phyloP scores from a whole-genome alignment of 805 yeast genomes.

The Dipodascus albidus region DNA sequence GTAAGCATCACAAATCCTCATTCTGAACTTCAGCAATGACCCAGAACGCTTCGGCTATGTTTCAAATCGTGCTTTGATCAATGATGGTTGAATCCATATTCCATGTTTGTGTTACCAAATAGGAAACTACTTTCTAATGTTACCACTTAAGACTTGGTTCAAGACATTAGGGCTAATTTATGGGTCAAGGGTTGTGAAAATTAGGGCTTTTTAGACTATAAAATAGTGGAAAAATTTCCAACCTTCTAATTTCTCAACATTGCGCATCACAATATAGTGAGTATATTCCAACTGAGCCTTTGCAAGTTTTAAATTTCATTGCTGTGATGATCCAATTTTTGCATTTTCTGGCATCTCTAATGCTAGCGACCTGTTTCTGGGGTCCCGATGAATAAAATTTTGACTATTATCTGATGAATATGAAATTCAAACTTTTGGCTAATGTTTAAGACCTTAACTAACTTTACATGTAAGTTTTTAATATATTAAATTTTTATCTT shows the following conservation, averaged over 20 bases:
- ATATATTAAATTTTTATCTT: background rate
- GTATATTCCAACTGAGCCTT: too few species aligned
- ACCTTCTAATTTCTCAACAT: background rate
- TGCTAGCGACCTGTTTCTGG: slow-evolving; percentile 16
- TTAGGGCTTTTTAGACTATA: background rate
- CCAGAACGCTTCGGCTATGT: too few species aligned
- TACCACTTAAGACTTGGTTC: background rate
- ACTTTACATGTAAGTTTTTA: too few species aligned
- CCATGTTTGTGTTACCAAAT: background rate
- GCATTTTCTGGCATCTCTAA: slow-evolving; percentile 23
- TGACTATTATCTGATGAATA: slow-evolving; percentile 10
- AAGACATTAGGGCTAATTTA: background rate
- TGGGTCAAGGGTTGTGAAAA: background rate
- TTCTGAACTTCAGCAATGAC: too few species aligned
- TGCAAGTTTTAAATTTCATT: too few species aligned
- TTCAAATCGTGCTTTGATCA: too few species aligned
- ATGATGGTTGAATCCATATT: background rate
- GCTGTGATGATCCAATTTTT: slow-evolving; percentile 9
- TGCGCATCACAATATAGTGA: too few species aligned
- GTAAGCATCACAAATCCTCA: too few species aligned
- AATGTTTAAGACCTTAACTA: background rate
- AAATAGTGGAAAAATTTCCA: background rate
- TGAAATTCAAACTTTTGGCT: too few species aligned
- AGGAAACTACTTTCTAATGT: too few species aligned
- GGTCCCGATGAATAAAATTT: slow-evolving; percentile 20